phyloP scores from a whole-genome alignment of 805 yeast genomes.

The Torulaspora delbrueckii region DNA sequence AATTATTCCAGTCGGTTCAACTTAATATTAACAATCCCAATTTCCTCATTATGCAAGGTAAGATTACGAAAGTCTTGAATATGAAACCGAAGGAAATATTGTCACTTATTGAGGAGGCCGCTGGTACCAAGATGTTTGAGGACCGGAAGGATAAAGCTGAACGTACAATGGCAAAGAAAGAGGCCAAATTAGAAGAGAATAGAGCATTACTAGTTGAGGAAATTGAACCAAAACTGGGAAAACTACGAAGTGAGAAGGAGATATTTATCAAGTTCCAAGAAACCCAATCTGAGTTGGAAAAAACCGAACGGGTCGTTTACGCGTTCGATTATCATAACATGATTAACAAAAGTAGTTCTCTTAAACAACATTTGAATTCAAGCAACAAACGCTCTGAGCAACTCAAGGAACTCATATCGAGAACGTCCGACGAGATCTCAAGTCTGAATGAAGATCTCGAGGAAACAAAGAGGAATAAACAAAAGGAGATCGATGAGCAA shows the following conservation, averaged over 20 bases:
- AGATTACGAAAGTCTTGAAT: conserved; percentile 92
- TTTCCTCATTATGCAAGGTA: conserved; percentile 97
- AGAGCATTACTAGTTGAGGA: conserved; percentile 71
- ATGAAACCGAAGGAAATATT: conserved; percentile 91
- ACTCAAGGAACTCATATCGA: conserved; percentile 42
- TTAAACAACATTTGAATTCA: conserved; percentile 41
- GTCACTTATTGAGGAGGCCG: conserved; percentile 93
- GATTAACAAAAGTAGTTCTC: conserved; percentile 40
- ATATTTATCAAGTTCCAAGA: conserved; percentile 82
- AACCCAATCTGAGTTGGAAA: conserved; percentile 74
- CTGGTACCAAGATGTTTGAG: conserved; percentile 94
- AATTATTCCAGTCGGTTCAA: conserved; percentile 89
- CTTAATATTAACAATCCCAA: conserved; percentile 95
- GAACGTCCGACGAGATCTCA: conserved; percentile 50
- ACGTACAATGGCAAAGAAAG: conserved; percentile 87
- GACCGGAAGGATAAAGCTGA: conserved; percentile 89
- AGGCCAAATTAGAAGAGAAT: conserved; percentile 75
- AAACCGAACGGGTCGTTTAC: conserved; percentile 62
- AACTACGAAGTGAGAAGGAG: conserved; percentile 74
- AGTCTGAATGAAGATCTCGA: conserved; percentile 58
- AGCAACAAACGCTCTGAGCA: conserved; percentile 40
- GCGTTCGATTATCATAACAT: conserved; percentile 63
- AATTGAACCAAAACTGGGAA: conserved; percentile 86
- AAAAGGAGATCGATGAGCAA: conserved; percentile 55
- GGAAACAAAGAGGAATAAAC: conserved; percentile 48